Percentiles rank a stretch among this genome's conserved stretches.
Evolutionary conservation across 352 stramenopile genomes (phyloP).

Genomic region (Nothophytophthora sp.): DNA sequence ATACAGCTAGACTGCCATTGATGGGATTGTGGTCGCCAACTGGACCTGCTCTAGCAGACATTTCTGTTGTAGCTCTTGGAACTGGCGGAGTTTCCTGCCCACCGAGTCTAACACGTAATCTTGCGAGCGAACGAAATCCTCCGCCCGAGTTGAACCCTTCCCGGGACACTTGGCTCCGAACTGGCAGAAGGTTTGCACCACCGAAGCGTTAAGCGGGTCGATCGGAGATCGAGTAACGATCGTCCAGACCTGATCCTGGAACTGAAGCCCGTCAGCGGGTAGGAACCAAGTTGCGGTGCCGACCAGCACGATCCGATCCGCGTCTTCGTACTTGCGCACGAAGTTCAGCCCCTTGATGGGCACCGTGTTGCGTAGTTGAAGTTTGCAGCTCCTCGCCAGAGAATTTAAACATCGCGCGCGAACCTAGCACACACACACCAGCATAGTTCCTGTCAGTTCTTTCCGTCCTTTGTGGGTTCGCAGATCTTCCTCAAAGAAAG

Average conservation of each 20-base stretch:
- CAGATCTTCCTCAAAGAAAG: not conserved
- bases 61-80: slow-evolving; percentile 15
- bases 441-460: not conserved
- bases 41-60: slow-evolving; percentile 11
- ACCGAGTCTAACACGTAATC: slow-evolving; percentile 6
- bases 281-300: slow-evolving; percentile 10
- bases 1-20: too few relatives aligned
- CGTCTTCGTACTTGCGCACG: slow-evolving; percentile 17
- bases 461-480: not conserved
- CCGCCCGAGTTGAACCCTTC: not conserved
- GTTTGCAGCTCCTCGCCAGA: slow-evolving; percentile 4
- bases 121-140: slow-evolving; percentile 6
- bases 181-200: slow-evolving; percentile 14
- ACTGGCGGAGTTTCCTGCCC: slow-evolving; percentile 6
- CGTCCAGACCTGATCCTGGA: slow-evolving; percentile 17
- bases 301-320: slow-evolving; percentile 13
- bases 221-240: slow-evolving; percentile 10
- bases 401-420: slow-evolving; percentile 4
- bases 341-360: slow-evolving; percentile 10
- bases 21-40: too few relatives aligned
- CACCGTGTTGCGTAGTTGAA: too few relatives aligned
- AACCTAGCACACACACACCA: slow-evolving; percentile 2
- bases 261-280: slow-evolving; percentile 11
- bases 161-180: slow-evolving; percentile 8
- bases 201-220: slow-evolving; percentile 6